These are phyloP conservation scores for Tetrapisispora arboricola DNA, from an alignment of 805 yeast genomes.

Conservation along the genomic window DNA sequence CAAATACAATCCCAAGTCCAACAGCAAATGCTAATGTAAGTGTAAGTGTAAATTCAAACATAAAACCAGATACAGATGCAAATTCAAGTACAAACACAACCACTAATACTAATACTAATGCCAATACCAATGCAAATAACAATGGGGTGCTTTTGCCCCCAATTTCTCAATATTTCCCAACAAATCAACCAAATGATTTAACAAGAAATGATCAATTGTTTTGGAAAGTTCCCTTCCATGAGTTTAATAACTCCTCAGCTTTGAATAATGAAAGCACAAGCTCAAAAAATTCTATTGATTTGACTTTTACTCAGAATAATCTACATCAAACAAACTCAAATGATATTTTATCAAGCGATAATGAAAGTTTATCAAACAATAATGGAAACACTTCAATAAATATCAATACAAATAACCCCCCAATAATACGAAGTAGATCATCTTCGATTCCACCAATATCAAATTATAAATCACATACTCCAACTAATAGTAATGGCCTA, in stretches of 20 bases:
- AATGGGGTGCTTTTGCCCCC: slow-evolving; percentile 25
- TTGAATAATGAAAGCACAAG: slow-evolving; percentile 3
- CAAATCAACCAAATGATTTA: slow-evolving; percentile 7
- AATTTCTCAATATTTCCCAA: slow-evolving; percentile 20
- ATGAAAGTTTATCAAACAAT: not conserved
- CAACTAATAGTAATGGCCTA: slow-evolving; percentile 8
- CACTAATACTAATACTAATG: not conserved
- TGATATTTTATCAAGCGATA: slow-evolving; percentile 2
- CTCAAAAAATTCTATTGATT: slow-evolving; percentile 24
- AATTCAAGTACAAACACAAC: not conserved
- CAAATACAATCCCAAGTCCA: not conserved
- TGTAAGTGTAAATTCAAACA: too few species aligned
- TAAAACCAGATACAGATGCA: not conserved
- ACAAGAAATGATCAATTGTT: slow-evolving; percentile 18
- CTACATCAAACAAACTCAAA: not conserved
- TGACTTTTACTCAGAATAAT: slow-evolving; percentile 7
- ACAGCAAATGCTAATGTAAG: too few species aligned
- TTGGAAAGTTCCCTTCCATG: slow-evolving; percentile 31
- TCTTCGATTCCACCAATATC: slow-evolving; percentile 22
- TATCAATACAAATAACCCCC: not conserved
- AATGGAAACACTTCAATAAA: slow-evolving; percentile 2
- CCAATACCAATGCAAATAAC: not conserved
- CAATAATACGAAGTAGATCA: slow-evolving; percentile 14
- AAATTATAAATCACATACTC: slow-evolving; percentile 14
- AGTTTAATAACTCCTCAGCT: slow-evolving; percentile 9